Conservation (phyloP, 129 eudicot genomes). For the Deinandra increscens region DNA sequence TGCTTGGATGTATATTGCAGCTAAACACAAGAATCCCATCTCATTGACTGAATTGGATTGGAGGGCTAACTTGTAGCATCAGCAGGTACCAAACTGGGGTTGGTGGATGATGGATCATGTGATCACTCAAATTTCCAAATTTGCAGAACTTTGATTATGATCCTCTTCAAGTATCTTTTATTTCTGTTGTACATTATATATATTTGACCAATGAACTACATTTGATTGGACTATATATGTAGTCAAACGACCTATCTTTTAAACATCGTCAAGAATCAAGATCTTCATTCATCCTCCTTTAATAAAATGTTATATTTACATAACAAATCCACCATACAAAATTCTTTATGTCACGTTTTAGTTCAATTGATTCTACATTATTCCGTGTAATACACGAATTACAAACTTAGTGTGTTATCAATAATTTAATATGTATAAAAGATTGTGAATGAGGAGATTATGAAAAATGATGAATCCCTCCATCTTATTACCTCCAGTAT, state of each 20-base stretch:
- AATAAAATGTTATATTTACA: no score
- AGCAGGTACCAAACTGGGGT: neutral
- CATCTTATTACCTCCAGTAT: no score
- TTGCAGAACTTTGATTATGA: neutral
- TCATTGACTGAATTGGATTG: no score
- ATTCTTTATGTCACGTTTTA: no score
- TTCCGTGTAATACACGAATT: no score
- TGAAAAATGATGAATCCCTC: no score
- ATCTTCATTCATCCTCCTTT: no score
- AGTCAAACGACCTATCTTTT: neutral
- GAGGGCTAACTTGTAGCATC: conserved; percentile 12
- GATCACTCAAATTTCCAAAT: neutral
- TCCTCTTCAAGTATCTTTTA: neutral
- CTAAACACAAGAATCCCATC: neutral
- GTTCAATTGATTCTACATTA: no score
- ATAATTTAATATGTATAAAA: no score
- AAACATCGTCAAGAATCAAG: neutral
- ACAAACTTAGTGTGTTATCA: no score
- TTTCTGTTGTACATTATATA: neutral
- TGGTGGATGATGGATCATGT: conserved; percentile 5
- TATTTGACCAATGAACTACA: neutral
- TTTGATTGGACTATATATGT: neutral
- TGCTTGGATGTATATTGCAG: conserved; percentile 20
- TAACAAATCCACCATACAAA: no score
- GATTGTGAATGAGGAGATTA: no score